Conservation (phyloP, 805 yeast genomes). For the Teunomyces pallodes region DNA sequence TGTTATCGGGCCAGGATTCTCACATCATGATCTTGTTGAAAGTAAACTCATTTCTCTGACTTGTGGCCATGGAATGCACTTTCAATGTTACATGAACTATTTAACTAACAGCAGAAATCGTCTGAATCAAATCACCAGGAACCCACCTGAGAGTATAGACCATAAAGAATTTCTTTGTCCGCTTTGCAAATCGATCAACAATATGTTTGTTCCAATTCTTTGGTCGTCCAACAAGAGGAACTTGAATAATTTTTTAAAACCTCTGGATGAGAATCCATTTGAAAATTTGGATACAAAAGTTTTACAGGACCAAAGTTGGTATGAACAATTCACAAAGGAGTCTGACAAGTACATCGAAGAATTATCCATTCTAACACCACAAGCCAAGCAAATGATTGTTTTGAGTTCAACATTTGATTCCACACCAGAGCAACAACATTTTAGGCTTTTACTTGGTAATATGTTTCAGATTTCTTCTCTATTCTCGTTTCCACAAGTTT, state of each 20-base stretch:
- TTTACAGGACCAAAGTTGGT: conserved; percentile 24
- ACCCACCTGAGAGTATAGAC: conserved; percentile 70
- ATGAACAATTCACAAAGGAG: conserved; percentile 16
- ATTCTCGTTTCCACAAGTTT: conserved; percentile 37
- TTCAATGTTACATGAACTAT: conserved; percentile 67
- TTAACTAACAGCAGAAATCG: conserved; percentile 53
- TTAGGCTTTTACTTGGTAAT: conserved; percentile 27
- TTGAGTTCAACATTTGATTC: conserved; percentile 10
- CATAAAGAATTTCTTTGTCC: conserved; percentile 84
- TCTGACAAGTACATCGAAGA: conserved; percentile 23
- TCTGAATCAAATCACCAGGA: conserved; percentile 73
- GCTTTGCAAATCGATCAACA: conserved; percentile 81
- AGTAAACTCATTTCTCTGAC: conserved; percentile 57
- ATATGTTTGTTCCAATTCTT: conserved; percentile 75
- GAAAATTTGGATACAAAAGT: conserved; percentile 12
- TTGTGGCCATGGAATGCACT: conserved; percentile 95
- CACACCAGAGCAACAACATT: conserved; percentile 23
- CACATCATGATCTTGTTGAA: conserved; percentile 36
- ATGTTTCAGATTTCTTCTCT: conserved; percentile 36
- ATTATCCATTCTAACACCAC: conserved; percentile 22
- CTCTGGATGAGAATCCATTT: conserved; percentile 11
- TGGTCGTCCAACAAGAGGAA: conserved; percentile 50
- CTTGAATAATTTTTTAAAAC: conserved; percentile 20
- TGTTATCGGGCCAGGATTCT: conserved; percentile 74
- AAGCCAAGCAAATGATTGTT: conserved; percentile 29